Evolutionary conservation across 495 filamentous ascomycete species (phyloP).

Genomic region (Terfezia boudieri): DNA sequence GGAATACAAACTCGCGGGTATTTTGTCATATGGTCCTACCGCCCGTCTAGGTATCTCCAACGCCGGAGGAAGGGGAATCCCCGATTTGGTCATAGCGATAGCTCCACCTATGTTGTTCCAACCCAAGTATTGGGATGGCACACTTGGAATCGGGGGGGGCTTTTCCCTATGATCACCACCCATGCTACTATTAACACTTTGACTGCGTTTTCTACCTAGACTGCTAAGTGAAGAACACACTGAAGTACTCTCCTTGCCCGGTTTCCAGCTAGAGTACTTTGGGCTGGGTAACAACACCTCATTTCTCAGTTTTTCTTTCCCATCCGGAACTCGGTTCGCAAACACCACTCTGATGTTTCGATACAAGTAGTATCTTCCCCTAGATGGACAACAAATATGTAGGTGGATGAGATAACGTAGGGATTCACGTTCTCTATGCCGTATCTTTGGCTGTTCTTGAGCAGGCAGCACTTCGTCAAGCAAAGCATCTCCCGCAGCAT

Average conservation of each 20-base stretch:
- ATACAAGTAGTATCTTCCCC: constrained; percentile 73
- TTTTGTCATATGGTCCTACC: constrained; percentile 15
- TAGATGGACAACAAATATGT: constrained; percentile 73
- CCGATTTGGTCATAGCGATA: neutral
- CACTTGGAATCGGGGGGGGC: constrained; percentile 1
- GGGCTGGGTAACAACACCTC: constrained; percentile 82
- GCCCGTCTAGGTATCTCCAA: constrained; percentile 2
- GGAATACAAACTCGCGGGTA: constrained; percentile 5
- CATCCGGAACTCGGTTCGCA: constrained; percentile 90
- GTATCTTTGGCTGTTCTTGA: constrained; percentile 15
- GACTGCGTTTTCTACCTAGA: constrained; percentile 12
- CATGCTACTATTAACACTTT: constrained; percentile 12
- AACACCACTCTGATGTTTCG: constrained; percentile 88
- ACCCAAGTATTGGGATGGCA: constrained; percentile 1
- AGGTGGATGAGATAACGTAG: constrained; percentile 84
- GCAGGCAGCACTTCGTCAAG: constrained; percentile 5
- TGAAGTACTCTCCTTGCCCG: constrained; percentile 26
- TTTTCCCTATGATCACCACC: constrained; percentile 6
- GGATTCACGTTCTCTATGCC: constrained; percentile 46
- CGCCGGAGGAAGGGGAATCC: neutral
- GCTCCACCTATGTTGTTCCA: neutral
- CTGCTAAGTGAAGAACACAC: constrained; percentile 4
- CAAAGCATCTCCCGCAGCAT: constrained; percentile 53
- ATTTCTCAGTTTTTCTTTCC: constrained; percentile 79
- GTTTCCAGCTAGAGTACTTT: constrained; percentile 65